Base-by-base conservation (phyloP, 331 rosid species). In the Erythrophleum ivorense region DNA sequence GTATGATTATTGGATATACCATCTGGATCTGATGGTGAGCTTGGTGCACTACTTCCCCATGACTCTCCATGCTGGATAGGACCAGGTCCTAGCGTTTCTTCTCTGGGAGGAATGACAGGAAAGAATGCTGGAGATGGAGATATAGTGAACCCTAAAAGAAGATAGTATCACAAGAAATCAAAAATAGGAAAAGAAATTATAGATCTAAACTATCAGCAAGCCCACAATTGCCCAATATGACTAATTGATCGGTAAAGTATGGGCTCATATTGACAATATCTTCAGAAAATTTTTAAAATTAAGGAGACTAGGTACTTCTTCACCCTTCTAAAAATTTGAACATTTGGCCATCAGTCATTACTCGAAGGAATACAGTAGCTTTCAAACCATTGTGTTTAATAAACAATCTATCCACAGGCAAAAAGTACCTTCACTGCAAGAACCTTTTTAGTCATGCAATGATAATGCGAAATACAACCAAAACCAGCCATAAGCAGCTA, bases 81-180 rank as follows among this genome's bases (percentile, higher is more conserved):
- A 86, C 88, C 83, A 45, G 83, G 82, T 43, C 87, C 85, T 24
- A 73, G 83, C 29, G 89, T 75, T 84, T 74, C 88, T 81, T 71
- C 74, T 53, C 54, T 41, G 7, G 86, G 86, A 87, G 87, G 87
- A 86, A 76, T 59, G 78, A 21, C 85, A 12, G 83, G 78, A 67
- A 60, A 79, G 53, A 70, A 75, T 59, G 80, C 78, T 12, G 90
- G 88, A 62, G 91, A 85, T 67, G 89, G 92, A 75, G 88, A 85
- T 77, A 73, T 63, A 48, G 49, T 76, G 36, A 85, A 83, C 53
- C 88, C 92, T 92, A 65, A 73, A 57, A 65, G 80, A 83, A 81
- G 33, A 79, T 36, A 53, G 46, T 21, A 58, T 83, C 73, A 54
- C 14, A 40, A 49, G 41, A 36, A 77, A 24, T 21, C 24, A 38